These are phyloP conservation scores for Marsdenia floribunda DNA, from an alignment of 257 asterid species.

Conservation along the genomic window DNA sequence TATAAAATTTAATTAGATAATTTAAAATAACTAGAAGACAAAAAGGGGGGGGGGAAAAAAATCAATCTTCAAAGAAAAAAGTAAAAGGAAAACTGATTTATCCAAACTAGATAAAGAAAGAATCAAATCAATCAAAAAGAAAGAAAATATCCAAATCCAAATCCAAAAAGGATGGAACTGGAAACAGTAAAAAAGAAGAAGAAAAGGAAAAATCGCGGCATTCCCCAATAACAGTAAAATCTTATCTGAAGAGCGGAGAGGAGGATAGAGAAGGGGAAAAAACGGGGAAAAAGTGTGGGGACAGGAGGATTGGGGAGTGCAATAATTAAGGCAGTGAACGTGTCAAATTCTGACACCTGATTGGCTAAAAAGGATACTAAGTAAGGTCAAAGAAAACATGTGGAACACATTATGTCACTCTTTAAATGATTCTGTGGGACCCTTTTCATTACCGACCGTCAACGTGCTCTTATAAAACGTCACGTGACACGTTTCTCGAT, in stretches of 20 bases:
- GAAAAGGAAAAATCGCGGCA: not conserved
- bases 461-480: not conserved
- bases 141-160: no score
- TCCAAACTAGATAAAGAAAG: not conserved
- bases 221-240: not conserved
- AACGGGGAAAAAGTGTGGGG: not conserved
- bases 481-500: slow-evolving; percentile 10
- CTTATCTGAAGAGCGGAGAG: slow-evolving; percentile 1
- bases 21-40: no score
- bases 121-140: not conserved
- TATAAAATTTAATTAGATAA: no score
- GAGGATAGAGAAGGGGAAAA: not conserved
- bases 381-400: slow-evolving; percentile 14
- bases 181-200: not conserved
- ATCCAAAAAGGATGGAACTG: not conserved
- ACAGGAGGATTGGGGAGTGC: not conserved
- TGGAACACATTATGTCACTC: not conserved
- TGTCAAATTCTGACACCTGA: not conserved
- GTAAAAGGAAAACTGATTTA: no score
- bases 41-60: no score
- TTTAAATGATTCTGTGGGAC: slow-evolving; percentile 21
- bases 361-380: not conserved
- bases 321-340: not conserved
- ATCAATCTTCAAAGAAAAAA: no score
- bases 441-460: slow-evolving; percentile 1